Evolutionary conservation across 768 basidiomycete genomes (phyloP).

Genomic region (Suillus fuscotomentosus): DNA sequence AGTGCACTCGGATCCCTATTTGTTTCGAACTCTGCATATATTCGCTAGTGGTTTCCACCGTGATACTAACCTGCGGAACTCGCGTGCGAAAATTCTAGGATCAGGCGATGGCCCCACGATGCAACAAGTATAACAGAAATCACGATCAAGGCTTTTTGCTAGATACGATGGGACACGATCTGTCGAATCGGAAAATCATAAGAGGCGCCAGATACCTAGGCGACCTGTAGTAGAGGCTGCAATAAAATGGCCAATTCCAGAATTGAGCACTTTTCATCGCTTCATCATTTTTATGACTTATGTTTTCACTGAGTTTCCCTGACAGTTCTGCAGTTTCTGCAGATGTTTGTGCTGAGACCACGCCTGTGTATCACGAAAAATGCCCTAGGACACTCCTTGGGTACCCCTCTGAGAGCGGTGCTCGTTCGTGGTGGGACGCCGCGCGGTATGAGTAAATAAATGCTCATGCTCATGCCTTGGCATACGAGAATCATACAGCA

Average conservation of each 20-base stretch:
- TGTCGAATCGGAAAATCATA: background rate
- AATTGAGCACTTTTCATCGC: background rate
- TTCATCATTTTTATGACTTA: background rate
- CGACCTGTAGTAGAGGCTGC: background rate
- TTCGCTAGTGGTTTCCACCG: background rate
- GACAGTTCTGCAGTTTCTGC: too few species aligned
- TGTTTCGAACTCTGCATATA: background rate
- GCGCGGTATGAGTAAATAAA: too few species aligned
- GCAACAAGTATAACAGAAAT: background rate
- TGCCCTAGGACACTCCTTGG: too few species aligned
- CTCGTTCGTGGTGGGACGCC: too few species aligned
- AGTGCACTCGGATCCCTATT: background rate
- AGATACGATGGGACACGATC: background rate
- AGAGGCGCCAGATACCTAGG: background rate
- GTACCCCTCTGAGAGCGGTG: too few species aligned
- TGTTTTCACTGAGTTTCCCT: background rate
- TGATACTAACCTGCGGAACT: background rate
- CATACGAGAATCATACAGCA: too few species aligned
- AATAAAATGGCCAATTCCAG: background rate
- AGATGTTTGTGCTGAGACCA: background rate
- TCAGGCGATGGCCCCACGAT: background rate
- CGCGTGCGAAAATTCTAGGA: background rate
- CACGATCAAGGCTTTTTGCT: background rate
- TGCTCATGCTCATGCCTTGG: too few species aligned
- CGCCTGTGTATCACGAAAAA: background rate